Evolutionary conservation across 352 stramenopile species (phyloP).

Genomic region (Phytophthora constricta): DNA sequence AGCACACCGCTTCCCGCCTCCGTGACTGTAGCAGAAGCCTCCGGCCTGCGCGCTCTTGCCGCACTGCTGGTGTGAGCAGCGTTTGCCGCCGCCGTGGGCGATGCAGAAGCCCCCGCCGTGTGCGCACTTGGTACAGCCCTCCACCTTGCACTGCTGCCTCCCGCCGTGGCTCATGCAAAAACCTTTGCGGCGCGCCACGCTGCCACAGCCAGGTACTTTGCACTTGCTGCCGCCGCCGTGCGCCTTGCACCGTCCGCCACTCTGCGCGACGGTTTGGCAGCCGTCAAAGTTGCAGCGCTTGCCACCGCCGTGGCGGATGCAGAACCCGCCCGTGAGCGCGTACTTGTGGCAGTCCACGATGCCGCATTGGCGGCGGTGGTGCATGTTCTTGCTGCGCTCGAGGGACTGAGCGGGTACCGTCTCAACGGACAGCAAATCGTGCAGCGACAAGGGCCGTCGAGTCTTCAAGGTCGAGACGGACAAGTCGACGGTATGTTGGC

Average conservation of each 20-base stretch:
- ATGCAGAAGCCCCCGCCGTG: constrained; percentile 84
- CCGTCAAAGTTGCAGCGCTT: constrained; percentile 69
- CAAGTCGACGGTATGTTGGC: neutral
- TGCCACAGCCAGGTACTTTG: constrained; percentile 58
- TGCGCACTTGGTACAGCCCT: constrained; percentile 72
- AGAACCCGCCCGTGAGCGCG: constrained; percentile 72
- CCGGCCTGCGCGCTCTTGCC: constrained; percentile 77
- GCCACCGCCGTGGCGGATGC: constrained; percentile 75
- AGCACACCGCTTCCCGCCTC: constrained; percentile 75
- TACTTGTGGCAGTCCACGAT: constrained; percentile 69
- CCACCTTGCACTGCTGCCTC: constrained; percentile 76
- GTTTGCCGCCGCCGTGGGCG: constrained; percentile 70
- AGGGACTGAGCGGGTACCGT: constrained; percentile 6
- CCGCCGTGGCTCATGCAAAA: constrained; percentile 82
- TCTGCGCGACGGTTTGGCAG: constrained; percentile 79
- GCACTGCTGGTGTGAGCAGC: constrained; percentile 60
- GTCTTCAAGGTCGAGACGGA: constrained; percentile 35
- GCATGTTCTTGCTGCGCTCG: constrained; percentile 30
- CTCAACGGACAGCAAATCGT: constrained; percentile 59
- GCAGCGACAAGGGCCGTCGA: constrained; percentile 53
- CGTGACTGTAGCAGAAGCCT: constrained; percentile 84
- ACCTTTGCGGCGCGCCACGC: constrained; percentile 69
- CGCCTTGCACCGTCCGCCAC: constrained; percentile 81
- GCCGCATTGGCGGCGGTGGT: constrained; percentile 68
- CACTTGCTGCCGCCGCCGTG: constrained; percentile 88